Evolutionary conservation across 2,329 filamentous ascomycete genomes (phyloP).

Genomic region (Helicocarpus griseus): DNA sequence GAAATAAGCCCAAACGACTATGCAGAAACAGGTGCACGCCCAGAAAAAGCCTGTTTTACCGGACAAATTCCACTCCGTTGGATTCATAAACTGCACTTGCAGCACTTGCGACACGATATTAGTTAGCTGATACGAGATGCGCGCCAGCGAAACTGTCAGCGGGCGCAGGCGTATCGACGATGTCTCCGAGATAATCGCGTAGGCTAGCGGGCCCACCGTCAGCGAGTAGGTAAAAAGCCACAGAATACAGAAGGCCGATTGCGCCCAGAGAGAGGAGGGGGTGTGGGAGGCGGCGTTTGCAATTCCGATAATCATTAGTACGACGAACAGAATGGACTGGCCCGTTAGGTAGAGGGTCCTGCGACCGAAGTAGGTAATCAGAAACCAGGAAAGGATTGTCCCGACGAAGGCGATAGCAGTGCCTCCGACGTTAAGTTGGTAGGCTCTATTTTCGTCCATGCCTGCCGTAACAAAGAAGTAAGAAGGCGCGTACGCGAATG

Average conservation of each 20-base stretch:
- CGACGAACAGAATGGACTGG: conserved; percentile 16
- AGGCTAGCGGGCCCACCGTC: conserved; percentile 46
- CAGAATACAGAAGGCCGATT: conserved; percentile 40
- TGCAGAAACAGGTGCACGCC: conserved; percentile 18
- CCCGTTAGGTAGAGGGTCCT: too few species aligned
- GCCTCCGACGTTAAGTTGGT: conserved; percentile 44
- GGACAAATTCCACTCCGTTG: conserved; percentile 22
- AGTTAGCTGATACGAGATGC: conserved; percentile 42
- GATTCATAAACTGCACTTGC: conserved; percentile 24
- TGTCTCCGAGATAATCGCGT: conserved; percentile 44
- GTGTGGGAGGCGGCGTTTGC: conserved; percentile 9
- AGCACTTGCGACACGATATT: conserved; percentile 39
- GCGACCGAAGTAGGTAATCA: conserved; percentile 29
- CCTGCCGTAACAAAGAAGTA: conserved; percentile 32
- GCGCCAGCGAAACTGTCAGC: conserved; percentile 47
- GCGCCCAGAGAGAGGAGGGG: conserved; percentile 18
- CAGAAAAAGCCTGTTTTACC: conserved; percentile 29
- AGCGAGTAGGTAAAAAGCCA: conserved; percentile 48
- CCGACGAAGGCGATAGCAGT: conserved; percentile 51
- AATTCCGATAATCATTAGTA: conserved; percentile 23
- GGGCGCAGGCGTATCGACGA: conserved; percentile 46
- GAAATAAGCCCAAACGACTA: conserved; percentile 22
- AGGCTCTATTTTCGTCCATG: conserved; percentile 33
- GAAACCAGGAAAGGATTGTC: conserved; percentile 42
- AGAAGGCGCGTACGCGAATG: conserved; percentile 23